Evolutionary conservation across 139 green algal species (phyloP), one percentile per base, ranked within the genome.

Genomic region (Tetratostichococcus sp.): DNA sequence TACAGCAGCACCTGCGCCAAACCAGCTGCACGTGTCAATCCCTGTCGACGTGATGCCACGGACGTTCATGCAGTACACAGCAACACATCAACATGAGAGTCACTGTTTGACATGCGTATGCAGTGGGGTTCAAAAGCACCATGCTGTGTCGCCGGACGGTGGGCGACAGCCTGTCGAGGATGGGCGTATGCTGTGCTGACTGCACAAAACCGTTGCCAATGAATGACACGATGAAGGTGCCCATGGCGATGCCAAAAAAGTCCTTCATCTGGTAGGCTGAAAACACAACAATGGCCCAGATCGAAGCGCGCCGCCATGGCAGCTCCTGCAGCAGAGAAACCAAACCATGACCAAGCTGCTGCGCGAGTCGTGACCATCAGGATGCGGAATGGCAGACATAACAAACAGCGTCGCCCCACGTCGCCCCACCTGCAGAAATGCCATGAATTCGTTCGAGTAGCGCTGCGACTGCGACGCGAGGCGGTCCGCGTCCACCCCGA

Each of bases 201-300:
- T 82, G 70, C 30, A 94, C 86, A 71, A 97, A 91, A 43, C 79
- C 83, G 77, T 95, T 94, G 58, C 92, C 93, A 39, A 97, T 92
- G 74, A 96, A 96, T 3, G 91, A 90, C 11, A 97, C 75, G 35
- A 97, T 89, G 81, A 97, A 97, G 2, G 89, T 94, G 30, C 92
- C 92, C 86, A 97, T 95, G 8, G 86, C 84, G 75, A 97, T 95
- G 80, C 91, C 91, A 73, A 94, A 91, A 67, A 97, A 97, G 32
- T 97, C 91, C 19, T 86, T 83, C n/a, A 97, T 80, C 70, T 94
- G 89, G 34, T 80, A 87, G 0, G 73, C 81, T 11, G 86, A n/a
- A 0, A 87, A 62, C 1, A 70, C 88, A 0, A 95, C 84, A 8
- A 77, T 50, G 2, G 77, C 62, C 92, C 92, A 97, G 28, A 91